Evolutionary conservation across 1,284 basidiomycete species (phyloP), one percentile per base, ranked within the genome.

Genomic region (Ustilago cynodontis): DNA sequence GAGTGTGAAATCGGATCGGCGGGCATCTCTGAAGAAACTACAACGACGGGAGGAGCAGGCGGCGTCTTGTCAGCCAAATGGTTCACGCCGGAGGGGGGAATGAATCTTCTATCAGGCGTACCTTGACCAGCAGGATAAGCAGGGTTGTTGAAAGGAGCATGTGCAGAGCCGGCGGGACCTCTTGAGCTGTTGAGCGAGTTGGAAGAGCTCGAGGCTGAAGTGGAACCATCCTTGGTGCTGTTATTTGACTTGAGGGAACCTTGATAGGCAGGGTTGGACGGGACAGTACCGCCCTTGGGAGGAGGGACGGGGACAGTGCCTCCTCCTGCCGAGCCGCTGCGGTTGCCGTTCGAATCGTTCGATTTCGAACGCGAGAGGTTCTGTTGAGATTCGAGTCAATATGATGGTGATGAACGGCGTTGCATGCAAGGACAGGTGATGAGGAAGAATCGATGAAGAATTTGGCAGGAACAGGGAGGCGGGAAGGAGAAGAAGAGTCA

Each of bases 281-380:
- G 80, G 0, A 82, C 79, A 0, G 71, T 57, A 31, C 79, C 71
- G 24, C 82, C 82, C 35, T 83, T 83, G 41, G 82, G 80, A 41
- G 82, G 80, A 2, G 82, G 79, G 2, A 66, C 75, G 29, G 80
- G 80, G 0, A 79, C 75, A 54, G 63, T 65, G 14, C 72, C 71
- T 35, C 71, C 77, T 20, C 76, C 79, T 47, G 78, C 69, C 13
- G 77, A 59, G 51, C 65, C 65, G 49, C 64, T 76, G 55, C 79
- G 67, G 47, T 71, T 80, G 58, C 81, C 79, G 54, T 82, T 83
- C 9, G 71, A 35, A 49, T 83, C 81, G 43, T 66, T 80, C 2
- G 81, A 77, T 50, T 83, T 83, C 11, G 80, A 82, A 70, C 81
- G 73, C 24, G 81, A 83, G n/a, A 83, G 78, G 71, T 83, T 83